Evolutionary conservation across 192 early-diverging fungal genomes (phyloP), one percentile per base, ranked within the genome.

Genomic region (Gaertneriomyces semiglobifer): DNA sequence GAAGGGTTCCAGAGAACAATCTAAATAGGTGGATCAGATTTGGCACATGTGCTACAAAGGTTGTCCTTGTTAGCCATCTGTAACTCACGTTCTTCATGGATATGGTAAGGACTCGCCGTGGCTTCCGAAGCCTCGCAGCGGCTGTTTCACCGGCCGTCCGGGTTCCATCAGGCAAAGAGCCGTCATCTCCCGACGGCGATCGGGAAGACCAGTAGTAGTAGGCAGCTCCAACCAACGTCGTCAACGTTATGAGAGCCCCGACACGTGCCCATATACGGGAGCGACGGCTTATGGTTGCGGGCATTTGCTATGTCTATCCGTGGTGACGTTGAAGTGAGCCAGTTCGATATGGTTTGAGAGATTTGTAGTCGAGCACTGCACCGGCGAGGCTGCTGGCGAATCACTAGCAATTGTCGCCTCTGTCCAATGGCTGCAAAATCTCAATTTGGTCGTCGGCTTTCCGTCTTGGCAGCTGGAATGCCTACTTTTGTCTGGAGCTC

Each of bases 1-100:
- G 87, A 88, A n/a, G 89, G 88, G 64, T 90, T 90, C 89, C 90
- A 90, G 44, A 92, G 67, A 44, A 90, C 75, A 12, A 87, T 83
- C 89, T 91, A 74, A 5, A 25, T 2, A 16, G 44, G 19, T 53
- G 48, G 14, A 55, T 38, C 16, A 51, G 9, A 0, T 33, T 44
- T 40, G 7, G 5, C 10, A 40, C 43, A 39, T 41, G 33, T 44
- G 44, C 10, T 14, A 58, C 20, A 25, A 3, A 65, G 6, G 42
- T n/a, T 39, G 3, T 14, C 1, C 6, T 3, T n/a, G 44, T 6
- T 4, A 52, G 51, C 14, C 40, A 63, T 19, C 19, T 33, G 4
- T 7, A 57, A 14, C 69, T 55, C 78, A 83, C 83, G 71, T 86
- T 81, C 51, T 84, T 88, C 48, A 84, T 58, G 12, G 86, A 88